phyloP scores from a whole-genome alignment of 768 basidiomycete genomes.

The Suillus spraguei region DNA sequence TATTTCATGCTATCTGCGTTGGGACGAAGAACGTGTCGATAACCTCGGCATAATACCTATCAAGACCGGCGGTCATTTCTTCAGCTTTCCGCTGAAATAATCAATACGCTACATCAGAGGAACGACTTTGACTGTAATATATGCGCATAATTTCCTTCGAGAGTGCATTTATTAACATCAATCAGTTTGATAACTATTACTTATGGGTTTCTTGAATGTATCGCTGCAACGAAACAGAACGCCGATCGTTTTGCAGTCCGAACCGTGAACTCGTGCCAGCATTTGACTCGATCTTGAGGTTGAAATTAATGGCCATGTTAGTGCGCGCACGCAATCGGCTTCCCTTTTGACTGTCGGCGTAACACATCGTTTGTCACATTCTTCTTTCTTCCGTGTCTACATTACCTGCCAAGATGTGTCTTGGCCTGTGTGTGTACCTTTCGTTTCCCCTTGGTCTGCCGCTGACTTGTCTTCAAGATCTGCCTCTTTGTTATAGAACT shows the following conservation, averaged over 20 bases:
- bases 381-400: constrained; percentile 85
- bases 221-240: constrained; percentile 95
- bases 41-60: constrained; percentile 82
- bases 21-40: constrained; percentile 79
- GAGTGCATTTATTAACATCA: constrained; percentile 4
- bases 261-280: constrained; percentile 97
- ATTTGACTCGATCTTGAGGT: constrained; percentile 90
- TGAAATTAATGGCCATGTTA: constrained; percentile 88
- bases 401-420: constrained; percentile 88
- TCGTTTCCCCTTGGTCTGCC: constrained; percentile 9
- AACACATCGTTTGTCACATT: constrained; percentile 86
- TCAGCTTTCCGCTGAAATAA: constrained; percentile 72
- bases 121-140: constrained; percentile 88
- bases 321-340: constrained; percentile 88
- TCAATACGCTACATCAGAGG: constrained; percentile 65
- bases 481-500: constrained; percentile 84
- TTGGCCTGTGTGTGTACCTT: constrained; percentile 72
- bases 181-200: constrained; percentile 67
- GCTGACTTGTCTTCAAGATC: constrained; percentile 52
- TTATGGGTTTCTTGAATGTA: constrained; percentile 88
- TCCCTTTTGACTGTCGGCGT: constrained; percentile 74
- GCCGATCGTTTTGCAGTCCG: constrained; percentile 79
- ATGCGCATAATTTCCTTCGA: constrained; percentile 17
- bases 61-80: constrained; percentile 58
- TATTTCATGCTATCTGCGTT: constrained; percentile 64